Percentiles rank a stretch among this genome's conserved stretches.
phyloP scores from a whole-genome alignment of 164 flowering plant genomes.

The Akebia trifoliata region DNA sequence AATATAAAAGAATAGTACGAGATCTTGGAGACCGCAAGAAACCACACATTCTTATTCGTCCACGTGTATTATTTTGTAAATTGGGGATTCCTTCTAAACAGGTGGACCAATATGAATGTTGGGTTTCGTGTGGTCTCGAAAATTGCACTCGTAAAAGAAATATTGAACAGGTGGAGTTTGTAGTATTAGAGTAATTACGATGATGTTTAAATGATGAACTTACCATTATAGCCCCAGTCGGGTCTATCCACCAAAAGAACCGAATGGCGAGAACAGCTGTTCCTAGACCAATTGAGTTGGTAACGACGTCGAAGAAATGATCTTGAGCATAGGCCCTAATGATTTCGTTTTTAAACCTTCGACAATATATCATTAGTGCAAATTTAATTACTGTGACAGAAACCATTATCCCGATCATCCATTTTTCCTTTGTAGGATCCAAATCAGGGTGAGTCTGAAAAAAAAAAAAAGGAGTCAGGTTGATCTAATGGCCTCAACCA shows the following conservation, averaged over 20 bases:
- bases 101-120: too few species aligned
- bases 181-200: too few species aligned
- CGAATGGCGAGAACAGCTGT: conserved; percentile 59
- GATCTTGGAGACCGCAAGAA: too few species aligned
- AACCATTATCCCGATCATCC: conserved; percentile 85
- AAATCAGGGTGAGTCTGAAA: conserved; percentile 33
- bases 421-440: conserved; percentile 41
- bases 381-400: conserved; percentile 66
- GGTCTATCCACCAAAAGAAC: conserved; percentile 76
- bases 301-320: conserved; percentile 77
- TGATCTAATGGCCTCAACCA: too few species aligned
- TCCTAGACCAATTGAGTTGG: conserved; percentile 64
- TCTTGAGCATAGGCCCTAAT: conserved; percentile 79
- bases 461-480: background rate
- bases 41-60: too few species aligned
- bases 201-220: conserved; percentile 13
- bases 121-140: too few species aligned
- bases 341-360: conserved; percentile 63
- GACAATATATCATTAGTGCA: conserved; percentile 59
- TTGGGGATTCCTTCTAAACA: too few species aligned
- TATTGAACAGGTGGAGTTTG: too few species aligned
- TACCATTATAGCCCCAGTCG: conserved; percentile 71
- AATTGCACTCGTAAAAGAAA: too few species aligned
- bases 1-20: too few species aligned
- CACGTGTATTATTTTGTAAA: too few species aligned